These are phyloP conservation scores for Penium margaritaceum DNA, from an alignment of 139 green algal species.

Conservation along the genomic window DNA sequence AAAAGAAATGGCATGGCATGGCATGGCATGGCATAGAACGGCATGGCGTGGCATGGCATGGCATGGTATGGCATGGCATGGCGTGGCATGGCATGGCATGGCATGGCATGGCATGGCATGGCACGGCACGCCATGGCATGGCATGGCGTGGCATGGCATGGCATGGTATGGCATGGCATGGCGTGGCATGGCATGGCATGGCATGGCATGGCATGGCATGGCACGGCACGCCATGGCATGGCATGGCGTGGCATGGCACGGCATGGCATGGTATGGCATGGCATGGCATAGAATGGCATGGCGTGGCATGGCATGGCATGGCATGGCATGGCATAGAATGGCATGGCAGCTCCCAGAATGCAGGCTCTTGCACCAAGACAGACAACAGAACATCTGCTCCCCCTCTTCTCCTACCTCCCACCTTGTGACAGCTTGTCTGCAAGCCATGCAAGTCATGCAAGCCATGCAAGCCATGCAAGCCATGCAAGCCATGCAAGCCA, in stretches of 20 bases:
- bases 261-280: neutral
- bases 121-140: conserved; percentile 5
- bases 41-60: no score
- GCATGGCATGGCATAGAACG: no score
- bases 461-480: no score
- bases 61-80: conserved; percentile 12
- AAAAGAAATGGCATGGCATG: no score
- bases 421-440: no score
- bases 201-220: conserved; percentile 7
- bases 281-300: neutral
- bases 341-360: neutral
- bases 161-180: conserved; percentile 3
- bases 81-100: conserved; percentile 7
- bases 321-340: neutral
- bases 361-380: neutral
- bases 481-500: no score
- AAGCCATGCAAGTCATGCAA: no score
- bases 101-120: neutral
- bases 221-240: neutral
- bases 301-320: neutral
- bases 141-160: neutral
- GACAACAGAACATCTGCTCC: no score
- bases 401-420: conserved; percentile 59
- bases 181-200: conserved; percentile 6
- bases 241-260: neutral